phyloP scores from a whole-genome alignment of 345 rosid genomes.

The Syzygium grande region DNA sequence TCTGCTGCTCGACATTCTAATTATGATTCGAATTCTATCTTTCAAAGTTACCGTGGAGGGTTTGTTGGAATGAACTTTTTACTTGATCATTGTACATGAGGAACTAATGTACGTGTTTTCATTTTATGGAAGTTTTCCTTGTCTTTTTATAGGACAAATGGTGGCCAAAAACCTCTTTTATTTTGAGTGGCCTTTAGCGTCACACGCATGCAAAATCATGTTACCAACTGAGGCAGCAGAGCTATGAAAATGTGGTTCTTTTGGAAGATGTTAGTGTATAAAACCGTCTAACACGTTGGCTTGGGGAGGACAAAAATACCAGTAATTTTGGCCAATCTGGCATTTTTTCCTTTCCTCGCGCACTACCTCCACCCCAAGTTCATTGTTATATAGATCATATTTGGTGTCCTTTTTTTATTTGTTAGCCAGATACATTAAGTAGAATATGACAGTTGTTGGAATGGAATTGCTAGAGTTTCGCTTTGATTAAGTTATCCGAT shows the following conservation, averaged over 20 bases:
- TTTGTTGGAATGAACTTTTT: background rate
- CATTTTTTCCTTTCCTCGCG: background rate
- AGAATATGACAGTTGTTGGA: background rate
- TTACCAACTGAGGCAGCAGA: background rate
- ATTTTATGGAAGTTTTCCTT: background rate
- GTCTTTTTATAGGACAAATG: background rate
- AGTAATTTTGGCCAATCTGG: background rate
- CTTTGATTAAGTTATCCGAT: background rate
- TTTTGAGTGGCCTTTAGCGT: background rate
- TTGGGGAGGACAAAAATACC: background rate
- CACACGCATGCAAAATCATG: background rate
- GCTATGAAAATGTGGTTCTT: background rate
- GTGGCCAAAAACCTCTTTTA: background rate
- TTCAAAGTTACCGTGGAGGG: slow-evolving; percentile 56
- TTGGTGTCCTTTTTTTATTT: background rate
- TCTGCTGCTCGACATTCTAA: slow-evolving; percentile 81
- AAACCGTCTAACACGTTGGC: background rate
- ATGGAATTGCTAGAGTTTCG: background rate
- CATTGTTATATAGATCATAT: background rate
- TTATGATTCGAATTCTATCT: slow-evolving; percentile 77
- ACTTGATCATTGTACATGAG: background rate
- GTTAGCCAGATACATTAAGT: background rate
- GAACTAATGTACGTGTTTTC: background rate
- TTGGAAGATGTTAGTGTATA: background rate
- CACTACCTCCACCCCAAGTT: background rate